Evolutionary conservation across 2,329 filamentous ascomycete species (phyloP), one percentile per base, ranked within the genome.

Genomic region (Aspergillus bombycis): DNA sequence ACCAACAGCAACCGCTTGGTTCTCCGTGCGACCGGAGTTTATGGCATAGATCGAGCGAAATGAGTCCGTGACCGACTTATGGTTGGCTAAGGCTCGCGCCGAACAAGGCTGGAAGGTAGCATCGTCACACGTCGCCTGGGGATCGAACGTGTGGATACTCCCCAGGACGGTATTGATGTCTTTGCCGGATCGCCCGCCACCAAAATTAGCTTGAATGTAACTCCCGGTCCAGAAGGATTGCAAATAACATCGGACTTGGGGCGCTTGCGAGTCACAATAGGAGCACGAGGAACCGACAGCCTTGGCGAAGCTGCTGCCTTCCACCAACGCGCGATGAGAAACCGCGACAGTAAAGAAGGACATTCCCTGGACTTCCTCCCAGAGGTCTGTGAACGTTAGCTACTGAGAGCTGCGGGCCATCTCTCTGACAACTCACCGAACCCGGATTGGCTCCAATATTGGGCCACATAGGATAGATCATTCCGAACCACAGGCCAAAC

Each of bases 91-190:
- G 2, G 89, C 88, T 50, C 76, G 75, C 65, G 87, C 81, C 32
- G 88, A 91, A 80, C 91, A 94, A 11, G 92, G 91, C 77, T 94
- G 91, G 81, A 94, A 94, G 4, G 91, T 93, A 5, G 66, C 62
- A 52, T 77, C 75, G 60, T 77, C 74, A 57, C 76, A 78, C 7
- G 54, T 68, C 6, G 75, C 73, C 32, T 73, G 66, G 2, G 76
- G 74, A 41, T 78, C 75, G 43, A 78, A 78, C 3, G 71, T 71
- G 59, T 84, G 79, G 50, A 84, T 83, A n/a, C 75, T 78, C 0
- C 78, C 77, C 16, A 85, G 71, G 14, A 94, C 79, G 1, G 88
- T 88, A 77, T 93, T 93, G 59, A 86, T 86, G 70, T 94, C 92
- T 65, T 89, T 89, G 34, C 89, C 91, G 34, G 83, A 85, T 30